These are phyloP conservation scores for Hansenula sp. DNA, from an alignment of 1,139 yeast genomes.

Conservation along the genomic window DNA sequence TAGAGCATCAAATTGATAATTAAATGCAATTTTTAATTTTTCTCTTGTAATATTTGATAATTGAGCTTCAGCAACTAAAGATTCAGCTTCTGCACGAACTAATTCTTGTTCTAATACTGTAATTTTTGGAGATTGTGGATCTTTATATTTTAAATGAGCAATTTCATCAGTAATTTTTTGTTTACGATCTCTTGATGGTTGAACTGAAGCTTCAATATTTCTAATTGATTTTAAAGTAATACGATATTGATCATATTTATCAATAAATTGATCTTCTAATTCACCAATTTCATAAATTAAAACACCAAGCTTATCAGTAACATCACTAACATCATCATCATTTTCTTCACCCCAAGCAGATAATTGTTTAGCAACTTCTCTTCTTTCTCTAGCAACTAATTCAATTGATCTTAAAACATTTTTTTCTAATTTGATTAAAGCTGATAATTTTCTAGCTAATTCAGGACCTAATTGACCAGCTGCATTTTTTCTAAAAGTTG, in stretches of 20 bases:
- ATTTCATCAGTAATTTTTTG: constrained; percentile 81
- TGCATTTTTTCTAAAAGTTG: constrained; percentile 61
- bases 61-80: constrained; percentile 88
- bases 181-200: constrained; percentile 83
- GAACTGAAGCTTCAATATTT: constrained; percentile 83
- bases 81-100: constrained; percentile 89
- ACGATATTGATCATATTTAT: constrained; percentile 83
- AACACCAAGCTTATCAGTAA: constrained; percentile 83
- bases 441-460: constrained; percentile 69
- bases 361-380: constrained; percentile 79
- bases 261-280: constrained; percentile 82
- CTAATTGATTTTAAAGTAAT: constrained; percentile 75
- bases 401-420: constrained; percentile 77
- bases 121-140: constrained; percentile 79
- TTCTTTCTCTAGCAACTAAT: constrained; percentile 71
- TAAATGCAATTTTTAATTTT: constrained; percentile 79
- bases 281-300: constrained; percentile 80
- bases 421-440: constrained; percentile 78
- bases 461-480: constrained; percentile 81
- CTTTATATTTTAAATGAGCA: constrained; percentile 79
- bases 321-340: constrained; percentile 81
- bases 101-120: constrained; percentile 81
- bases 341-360: constrained; percentile 83
- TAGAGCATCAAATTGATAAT: constrained; percentile 77
- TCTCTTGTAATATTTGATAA: constrained; percentile 83